Conservation (phyloP, 2,329 filamentous ascomycete species). For the Calycina herbarum region DNA sequence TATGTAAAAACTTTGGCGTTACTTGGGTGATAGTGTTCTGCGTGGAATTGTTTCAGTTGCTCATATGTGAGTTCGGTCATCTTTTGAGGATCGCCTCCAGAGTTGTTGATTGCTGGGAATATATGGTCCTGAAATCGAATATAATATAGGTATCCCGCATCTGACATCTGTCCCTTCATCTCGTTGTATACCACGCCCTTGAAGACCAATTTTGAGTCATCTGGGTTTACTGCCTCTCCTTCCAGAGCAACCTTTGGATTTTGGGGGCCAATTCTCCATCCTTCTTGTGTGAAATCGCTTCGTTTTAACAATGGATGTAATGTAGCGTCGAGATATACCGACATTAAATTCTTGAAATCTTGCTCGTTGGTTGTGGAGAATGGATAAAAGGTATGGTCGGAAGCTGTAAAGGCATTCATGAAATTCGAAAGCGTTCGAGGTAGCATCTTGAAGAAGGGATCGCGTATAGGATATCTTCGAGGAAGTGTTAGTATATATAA, state of each 20-base stretch:
- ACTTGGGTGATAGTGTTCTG: constrained; percentile 93
- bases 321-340: constrained; percentile 94
- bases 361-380: constrained; percentile 96
- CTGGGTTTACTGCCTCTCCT: constrained; percentile 44
- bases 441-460: constrained; percentile 99
- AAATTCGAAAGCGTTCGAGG: constrained; percentile 98
- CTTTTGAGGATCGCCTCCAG: constrained; percentile 91
- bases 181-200: constrained; percentile 99
- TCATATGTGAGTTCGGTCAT: constrained; percentile 95
- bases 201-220: constrained; percentile 77
- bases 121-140: constrained; percentile 94
- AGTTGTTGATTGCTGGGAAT: constrained; percentile 93
- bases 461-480: constrained; percentile 85
- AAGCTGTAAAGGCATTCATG: constrained; percentile 98
- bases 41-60: constrained; percentile 84
- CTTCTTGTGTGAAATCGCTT: constrained; percentile 93
- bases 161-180: constrained; percentile 99
- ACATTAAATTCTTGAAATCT: constrained; percentile 94
- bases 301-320: constrained; percentile 85
- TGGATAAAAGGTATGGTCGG: constrained; percentile 95
- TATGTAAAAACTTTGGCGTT: constrained; percentile 97
- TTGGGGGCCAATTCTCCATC: constrained; percentile 93
- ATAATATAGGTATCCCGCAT: constrained; percentile 94
- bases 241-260: constrained; percentile 61
- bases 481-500: constrained; percentile 34